Percentiles rank a stretch among this genome's conserved stretches.
phyloP scores from a whole-genome alignment of 306 rosid species.

The Lathyrus oleraceus region DNA sequence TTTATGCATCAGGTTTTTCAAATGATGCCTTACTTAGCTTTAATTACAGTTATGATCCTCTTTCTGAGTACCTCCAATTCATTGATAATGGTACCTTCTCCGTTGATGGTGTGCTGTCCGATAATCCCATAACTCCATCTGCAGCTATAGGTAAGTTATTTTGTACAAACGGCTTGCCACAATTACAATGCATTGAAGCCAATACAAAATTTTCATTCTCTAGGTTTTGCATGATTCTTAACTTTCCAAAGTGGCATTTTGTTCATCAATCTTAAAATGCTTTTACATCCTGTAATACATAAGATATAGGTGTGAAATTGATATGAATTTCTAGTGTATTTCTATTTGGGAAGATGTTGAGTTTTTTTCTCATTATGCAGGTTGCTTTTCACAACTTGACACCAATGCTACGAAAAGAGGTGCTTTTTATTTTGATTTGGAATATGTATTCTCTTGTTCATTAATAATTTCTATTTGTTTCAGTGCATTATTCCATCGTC shows the following conservation, averaged over 20 bases:
- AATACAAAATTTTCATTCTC: too few species aligned
- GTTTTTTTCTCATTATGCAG: constrained; percentile 48
- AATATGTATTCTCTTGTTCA: too few species aligned
- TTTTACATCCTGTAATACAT: not conserved
- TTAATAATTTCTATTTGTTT: not conserved
- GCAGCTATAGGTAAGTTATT: constrained; percentile 61
- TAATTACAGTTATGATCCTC: constrained; percentile 79
- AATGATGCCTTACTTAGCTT: constrained; percentile 58
- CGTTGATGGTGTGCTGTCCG: constrained; percentile 79
- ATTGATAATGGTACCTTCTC: constrained; percentile 70
- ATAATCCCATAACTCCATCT: constrained; percentile 72
- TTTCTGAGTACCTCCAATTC: constrained; percentile 65
- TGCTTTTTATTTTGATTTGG: not conserved
- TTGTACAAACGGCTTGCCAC: constrained; percentile 4
- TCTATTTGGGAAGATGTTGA: constrained; percentile 12
- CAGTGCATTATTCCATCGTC: constrained; percentile 7
- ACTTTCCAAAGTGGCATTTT: not conserved
- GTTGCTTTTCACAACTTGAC: constrained; percentile 63
- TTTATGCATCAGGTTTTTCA: constrained; percentile 64
- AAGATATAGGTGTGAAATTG: not conserved
- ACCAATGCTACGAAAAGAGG: constrained; percentile 51
- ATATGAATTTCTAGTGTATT: not conserved
- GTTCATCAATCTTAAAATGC: not conserved
- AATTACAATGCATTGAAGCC: not conserved
- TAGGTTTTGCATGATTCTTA: too few species aligned